Base-by-base conservation (phyloP, 1,139 yeast species). In the Sugiyamaella neomexicana region DNA sequence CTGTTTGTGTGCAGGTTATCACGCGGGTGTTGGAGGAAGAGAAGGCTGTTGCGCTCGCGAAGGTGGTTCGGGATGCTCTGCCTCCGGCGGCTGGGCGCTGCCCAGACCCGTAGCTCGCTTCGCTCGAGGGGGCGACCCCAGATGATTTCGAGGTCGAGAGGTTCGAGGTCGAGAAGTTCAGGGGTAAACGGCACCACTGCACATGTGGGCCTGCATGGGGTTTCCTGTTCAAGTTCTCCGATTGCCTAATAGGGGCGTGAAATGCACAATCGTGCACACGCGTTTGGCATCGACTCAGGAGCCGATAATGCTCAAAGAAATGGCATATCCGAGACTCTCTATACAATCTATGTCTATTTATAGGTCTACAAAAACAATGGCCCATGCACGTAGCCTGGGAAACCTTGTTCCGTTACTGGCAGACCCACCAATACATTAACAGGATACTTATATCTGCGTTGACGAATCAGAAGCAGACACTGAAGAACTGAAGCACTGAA, bases 1-100 rank as follows among this genome's bases (percentile, higher is more conserved):
- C 89, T 0, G 85, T 84, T 7, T 80, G 85, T 20, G 75, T 84
- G 17, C 90, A 85, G 69, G 71, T 85, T 5, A 80, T 83, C 16
- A 44, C 42, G 1, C 37, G 48, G 37, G 15, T 29, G 12, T 34
- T 38, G 10, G 54, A 51, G 16, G 54, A 51, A 31, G 54, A 51
- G 34, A 46, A 37, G 37, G 50, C 43, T 2, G 17, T 46, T 5
- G 41, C 43, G 1, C 13, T 38, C 3, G 41, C 50, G 5, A 37
- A 16, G 34, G 36, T 46, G 2, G 31, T 45, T 20, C 40, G 40
- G 2, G 32, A 45, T 7, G 40, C 49, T 13, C 23, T 43, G 25
- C 25, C 25, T 20, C 25, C 25, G 25, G 25, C 25, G 25, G 25
- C 25, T 20, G 25, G 25, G 25, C 25, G 25, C 25, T 20, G 25